Percentiles rank a stretch among this genome's conserved stretches.
Conservation (phyloP, 1,284 basidiomycete species). For the Abortiporus biennis region DNA sequence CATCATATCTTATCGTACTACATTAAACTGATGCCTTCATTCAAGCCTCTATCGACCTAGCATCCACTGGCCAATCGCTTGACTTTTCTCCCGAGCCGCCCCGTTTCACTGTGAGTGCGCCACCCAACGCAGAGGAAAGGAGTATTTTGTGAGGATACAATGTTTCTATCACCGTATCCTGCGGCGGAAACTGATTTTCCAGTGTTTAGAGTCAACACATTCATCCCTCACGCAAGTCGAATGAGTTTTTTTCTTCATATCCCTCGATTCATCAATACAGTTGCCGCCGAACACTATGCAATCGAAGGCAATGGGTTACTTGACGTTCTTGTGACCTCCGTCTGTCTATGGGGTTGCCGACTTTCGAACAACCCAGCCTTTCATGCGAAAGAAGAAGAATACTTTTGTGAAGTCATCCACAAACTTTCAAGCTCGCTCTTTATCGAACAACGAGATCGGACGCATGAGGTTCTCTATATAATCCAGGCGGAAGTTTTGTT, state of each 20-base stretch:
- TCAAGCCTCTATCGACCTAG: no score
- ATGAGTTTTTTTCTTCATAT: conserved; percentile 37
- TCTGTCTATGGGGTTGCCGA: conserved; percentile 46
- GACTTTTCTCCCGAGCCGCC: no score
- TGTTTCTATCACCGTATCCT: no score
- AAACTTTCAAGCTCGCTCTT: conserved; percentile 31
- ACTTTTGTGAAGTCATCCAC: conserved; percentile 38
- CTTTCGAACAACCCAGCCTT: conserved; percentile 23
- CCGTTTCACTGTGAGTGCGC: no score
- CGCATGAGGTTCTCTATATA: conserved; percentile 40
- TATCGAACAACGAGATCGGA: conserved; percentile 13
- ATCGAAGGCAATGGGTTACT: conserved; percentile 25
- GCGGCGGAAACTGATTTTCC: no score
- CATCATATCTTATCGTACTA: no score
- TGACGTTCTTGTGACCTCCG: conserved; percentile 38
- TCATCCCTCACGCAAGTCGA: conserved; percentile 17
- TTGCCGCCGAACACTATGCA: background rate
- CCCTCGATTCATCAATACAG: conserved; percentile 25
- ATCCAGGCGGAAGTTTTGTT: conserved; percentile 53
- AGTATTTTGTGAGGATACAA: no score
- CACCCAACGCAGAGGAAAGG: no score
- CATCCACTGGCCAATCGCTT: no score
- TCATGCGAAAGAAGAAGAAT: conserved; percentile 26
- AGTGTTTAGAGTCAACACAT: conserved; percentile 17
- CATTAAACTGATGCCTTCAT: no score